phyloP scores from a whole-genome alignment of 148 eudicot species.

The Fagopyrum tataricum region DNA sequence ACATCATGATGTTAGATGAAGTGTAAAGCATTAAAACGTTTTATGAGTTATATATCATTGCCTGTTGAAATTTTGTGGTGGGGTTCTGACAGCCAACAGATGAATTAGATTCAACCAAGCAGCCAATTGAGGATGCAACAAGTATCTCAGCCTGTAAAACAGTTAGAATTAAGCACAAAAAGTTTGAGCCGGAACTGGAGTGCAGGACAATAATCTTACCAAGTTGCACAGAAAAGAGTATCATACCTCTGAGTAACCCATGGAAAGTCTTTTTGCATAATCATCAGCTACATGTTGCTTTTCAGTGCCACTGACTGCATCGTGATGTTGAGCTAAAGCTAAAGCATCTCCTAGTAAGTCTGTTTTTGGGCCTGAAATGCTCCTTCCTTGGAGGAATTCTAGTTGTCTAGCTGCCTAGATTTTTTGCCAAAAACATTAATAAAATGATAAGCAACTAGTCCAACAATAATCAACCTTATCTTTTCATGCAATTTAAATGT shows the following conservation, averaged over 20 bases:
- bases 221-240: not conserved
- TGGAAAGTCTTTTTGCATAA: constrained; percentile 85
- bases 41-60: constrained; percentile 16
- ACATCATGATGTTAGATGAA: not conserved
- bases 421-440: not conserved
- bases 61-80: constrained; percentile 69
- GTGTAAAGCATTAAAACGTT: not conserved
- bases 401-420: constrained; percentile 89
- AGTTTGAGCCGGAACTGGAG: not conserved
- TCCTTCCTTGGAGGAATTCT: constrained; percentile 72
- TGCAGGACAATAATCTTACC: not conserved
- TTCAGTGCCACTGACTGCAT: constrained; percentile 85
- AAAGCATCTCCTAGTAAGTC: constrained; percentile 79
- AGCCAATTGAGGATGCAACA: constrained; percentile 71
- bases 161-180: constrained; percentile 8
- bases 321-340: constrained; percentile 95
- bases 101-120: constrained; percentile 54
- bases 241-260: constrained; percentile 74
- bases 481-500: constrained; percentile 8
- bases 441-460: not conserved
- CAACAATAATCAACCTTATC: not conserved
- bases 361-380: constrained; percentile 50
- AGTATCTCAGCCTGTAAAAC: constrained; percentile 62
- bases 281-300: constrained; percentile 97
- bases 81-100: constrained; percentile 42